phyloP scores from a whole-genome alignment of 192 early-diverging fungal species.

The Dissophora ornata region DNA sequence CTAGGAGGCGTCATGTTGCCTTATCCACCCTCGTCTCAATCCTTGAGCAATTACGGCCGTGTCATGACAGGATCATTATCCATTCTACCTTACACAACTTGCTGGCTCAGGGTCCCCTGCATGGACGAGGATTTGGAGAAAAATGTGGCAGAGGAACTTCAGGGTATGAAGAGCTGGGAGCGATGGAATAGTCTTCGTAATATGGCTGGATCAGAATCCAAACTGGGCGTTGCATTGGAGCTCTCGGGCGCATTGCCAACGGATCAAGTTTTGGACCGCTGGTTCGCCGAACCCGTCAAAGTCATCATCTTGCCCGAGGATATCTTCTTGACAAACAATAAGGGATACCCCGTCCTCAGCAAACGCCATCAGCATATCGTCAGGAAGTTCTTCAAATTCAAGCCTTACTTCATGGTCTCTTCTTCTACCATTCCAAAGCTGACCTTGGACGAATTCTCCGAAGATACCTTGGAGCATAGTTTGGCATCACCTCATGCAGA shows the following conservation, averaged over 20 bases:
- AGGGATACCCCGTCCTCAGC: conserved; percentile 90
- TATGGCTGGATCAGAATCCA: conserved; percentile 74
- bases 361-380: conserved; percentile 81
- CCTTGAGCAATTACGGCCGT: conserved; percentile 69
- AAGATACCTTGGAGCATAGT: conserved; percentile 53
- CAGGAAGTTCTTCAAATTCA: conserved; percentile 58
- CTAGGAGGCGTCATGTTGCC: conserved; percentile 68
- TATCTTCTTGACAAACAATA: conserved; percentile 82
- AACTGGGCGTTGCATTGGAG: conserved; percentile 74
- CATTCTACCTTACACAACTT: conserved; percentile 20
- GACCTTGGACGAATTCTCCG: conserved; percentile 40
- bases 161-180: conserved; percentile 69
- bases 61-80: conserved; percentile 52
- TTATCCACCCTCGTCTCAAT: conserved; percentile 34
- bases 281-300: conserved; percentile 92
- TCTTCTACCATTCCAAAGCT: conserved; percentile 41
- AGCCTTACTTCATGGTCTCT: conserved; percentile 56
- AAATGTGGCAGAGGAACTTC: conserved; percentile 11
- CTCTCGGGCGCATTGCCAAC: conserved; percentile 62
- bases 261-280: conserved; percentile 62
- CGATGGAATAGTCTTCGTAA: conserved; percentile 84
- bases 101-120: conserved; percentile 51
- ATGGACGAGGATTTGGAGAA: conserved; percentile 58
- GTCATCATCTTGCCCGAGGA: conserved; percentile 76
- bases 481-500: conserved; percentile 71